Evolutionary conservation across 2,329 filamentous ascomycete genomes (phyloP), one percentile per base, ranked within the genome.

Genomic region (Talaromyces piceae): DNA sequence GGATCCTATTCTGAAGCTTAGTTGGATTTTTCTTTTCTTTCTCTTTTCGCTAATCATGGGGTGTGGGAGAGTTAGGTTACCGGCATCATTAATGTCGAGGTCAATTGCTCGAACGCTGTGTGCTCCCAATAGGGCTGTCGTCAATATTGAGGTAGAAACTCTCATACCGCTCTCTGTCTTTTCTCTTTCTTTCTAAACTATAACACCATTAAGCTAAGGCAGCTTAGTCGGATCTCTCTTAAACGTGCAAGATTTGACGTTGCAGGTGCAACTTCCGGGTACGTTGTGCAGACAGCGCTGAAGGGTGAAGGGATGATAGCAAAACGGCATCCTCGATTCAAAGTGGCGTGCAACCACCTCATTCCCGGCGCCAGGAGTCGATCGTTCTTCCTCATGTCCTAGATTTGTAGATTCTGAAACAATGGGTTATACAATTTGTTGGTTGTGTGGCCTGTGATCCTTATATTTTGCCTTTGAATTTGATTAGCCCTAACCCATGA

Each of bases 1-100:
- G 2, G 73, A 76, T 13, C 68, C 74, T 69, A 43, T 7, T 41
- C 2, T 22, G n/a, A 20, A 26, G 6, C 1, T 51, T 27, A 23
- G 18, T 37, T 12, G 47, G 16, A 4, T 11, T 3, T 7, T 43
- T 31, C 18, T n/a, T n/a, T n/a, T n/a, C n/a, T n/a, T n/a, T n/a
- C n/a, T n/a, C n/a, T n/a, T n/a, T n/a, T n/a, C n/a, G n/a, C n/a
- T n/a, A n/a, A n/a, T n/a, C n/a, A n/a, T n/a, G n/a, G n/a, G n/a
- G n/a, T n/a, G n/a, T n/a, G n/a, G n/a, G n/a, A n/a, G 20, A 4
- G 11, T 11, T 4, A n/a, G 18, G 11, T 27, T 51, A 56, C 54
- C 28, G 20, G 50, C 26, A 28, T 57, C 50, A 18, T 57, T 49
- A 16, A 57, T 22, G 25, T 55, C 39, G n/a, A 57, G 39, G 9